A percentile compares a stretch with the other conserved stretches of the same genome.
phyloP scores from a whole-genome alignment of 176 grass and related monocot genomes.

The Eleusine indica region DNA sequence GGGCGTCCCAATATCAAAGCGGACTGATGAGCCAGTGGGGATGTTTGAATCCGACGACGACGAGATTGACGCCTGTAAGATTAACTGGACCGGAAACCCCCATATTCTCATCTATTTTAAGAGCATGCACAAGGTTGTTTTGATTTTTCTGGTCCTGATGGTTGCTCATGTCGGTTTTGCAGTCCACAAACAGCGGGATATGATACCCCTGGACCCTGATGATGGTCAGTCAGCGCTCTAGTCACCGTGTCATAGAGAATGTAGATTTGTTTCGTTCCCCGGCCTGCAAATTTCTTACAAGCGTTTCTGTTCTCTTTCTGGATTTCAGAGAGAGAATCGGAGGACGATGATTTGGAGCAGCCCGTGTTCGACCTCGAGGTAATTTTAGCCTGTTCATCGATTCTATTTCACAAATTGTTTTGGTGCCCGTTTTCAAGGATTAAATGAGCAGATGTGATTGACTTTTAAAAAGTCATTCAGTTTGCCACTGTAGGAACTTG shows the following conservation, averaged over 20 bases:
- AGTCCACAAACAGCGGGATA: conserved; percentile 86
- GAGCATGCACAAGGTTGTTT: background rate
- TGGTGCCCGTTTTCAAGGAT: background rate
- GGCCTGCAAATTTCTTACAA: background rate
- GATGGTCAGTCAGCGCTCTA: conserved; percentile 49
- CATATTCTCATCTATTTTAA: background rate
- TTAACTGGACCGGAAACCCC: background rate
- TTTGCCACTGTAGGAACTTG: background rate
- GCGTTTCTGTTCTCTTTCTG: conserved; percentile 2
- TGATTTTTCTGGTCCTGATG: background rate
- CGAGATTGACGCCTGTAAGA: conserved; percentile 83
- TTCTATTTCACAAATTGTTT: background rate
- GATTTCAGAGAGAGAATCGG: conserved; percentile 46
- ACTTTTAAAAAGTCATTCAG: background rate
- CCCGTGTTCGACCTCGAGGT: conserved; percentile 76
- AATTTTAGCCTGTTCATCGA: background rate
- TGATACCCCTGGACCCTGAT: conserved; percentile 65
- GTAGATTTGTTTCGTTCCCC: background rate
- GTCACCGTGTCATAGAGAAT: background rate
- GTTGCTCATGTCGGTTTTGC: conserved; percentile 23
- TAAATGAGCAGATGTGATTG: background rate
- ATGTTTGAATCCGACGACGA: conserved; percentile 59
- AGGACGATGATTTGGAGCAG: conserved; percentile 68
- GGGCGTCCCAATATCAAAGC: conserved; percentile 30
- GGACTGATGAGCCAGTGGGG: background rate